Base-by-base conservation (phyloP, 176 grass and related monocot species). In the Pontederia paniculata region DNA sequence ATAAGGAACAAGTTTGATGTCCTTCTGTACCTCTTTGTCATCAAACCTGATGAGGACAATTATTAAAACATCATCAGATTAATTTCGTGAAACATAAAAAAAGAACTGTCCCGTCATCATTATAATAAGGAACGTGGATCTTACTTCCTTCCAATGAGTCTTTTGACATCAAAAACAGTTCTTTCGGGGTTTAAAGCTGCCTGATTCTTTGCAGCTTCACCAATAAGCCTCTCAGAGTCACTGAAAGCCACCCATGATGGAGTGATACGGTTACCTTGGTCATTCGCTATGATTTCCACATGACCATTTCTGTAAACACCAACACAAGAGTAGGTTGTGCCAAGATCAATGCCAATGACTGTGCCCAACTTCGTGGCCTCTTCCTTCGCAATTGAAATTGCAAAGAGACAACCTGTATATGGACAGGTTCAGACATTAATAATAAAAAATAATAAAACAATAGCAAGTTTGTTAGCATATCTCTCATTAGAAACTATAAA, bases 1-100 rank as follows among this genome's bases (percentile, higher is more conserved):
- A 73, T 83, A 89, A n/a, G 85, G 85, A 6, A 84, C 76, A 70
- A 89, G 81, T 55, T 80, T 80, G 76, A 81, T 89, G 76, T 89
- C 85, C 68, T 22, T 84, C 77, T 89, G 85, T 17, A 89, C 80
- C 12, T 89, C 85, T 81, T 84, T 84, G 70, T 89, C 85, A 21
- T 62, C 73, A 71, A 89, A 84, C 69, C 85, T 89, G 47, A 14
- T 16, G 9, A 51, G 52, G 10, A 50, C 8, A 53, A 45, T 6
- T 55, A 55, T 17, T 71, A 51, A 43, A 48, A 9, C 45, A 54
- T 45, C n/a, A 58, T 3, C 50, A 20, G 48, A 16, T 42, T 54
- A 42, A 1, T 14, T 14, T 50, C 13, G 8, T 5, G 48, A 50
- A 13, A 50, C 2, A 48, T 14, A 50, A 17, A 13, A 17, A 50